Evolutionary conservation across 192 early-diverging fungal species (phyloP), one percentile per base, ranked within the genome.

Genomic region (Backusella morwellensis): DNA sequence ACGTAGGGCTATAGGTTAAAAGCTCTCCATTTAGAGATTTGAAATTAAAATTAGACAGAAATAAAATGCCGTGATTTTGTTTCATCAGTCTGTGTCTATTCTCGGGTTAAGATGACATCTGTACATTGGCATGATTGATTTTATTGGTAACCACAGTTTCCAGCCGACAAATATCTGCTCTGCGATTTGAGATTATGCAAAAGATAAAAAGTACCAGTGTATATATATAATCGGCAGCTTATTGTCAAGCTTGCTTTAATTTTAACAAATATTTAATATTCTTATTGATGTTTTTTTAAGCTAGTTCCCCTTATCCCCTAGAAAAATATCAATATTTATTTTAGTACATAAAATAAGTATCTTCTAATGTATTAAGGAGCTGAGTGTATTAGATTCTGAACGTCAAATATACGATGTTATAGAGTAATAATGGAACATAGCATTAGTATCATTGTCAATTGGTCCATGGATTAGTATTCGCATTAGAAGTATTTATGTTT

Each of bases 371-470:
- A 63, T 63, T 63, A 63, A 63, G 56, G 56, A 29, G 56, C 56
- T 63, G 26, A 4, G 8, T 63, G 23, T 14, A 63, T 63, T 63
- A 23, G 4, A 29, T 63, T 63, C 29, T 14, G 56, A 63, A 63
- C 56, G 56, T 15, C 56, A 29, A 12, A 26, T 69, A 38, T 19
- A 38, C 21, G 35, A 41, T n/a, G n/a, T 2, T 69, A 69, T 12
- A 70, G 17, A 38, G 36, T 32, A 35, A 35, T 35, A 35, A 26
- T 67, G 29, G 15, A 19, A 6, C 23, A 40, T 23, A 41, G 11
- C n/a, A 23, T 70, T 70, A 40, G 73, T 56, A 63, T 29, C 73
- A 66, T 74, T 74, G 23, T 0, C 36, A 74, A 74, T 66, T 42
- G 54, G 63, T 29, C 73, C 63, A 73, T 54, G 34, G 11, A 21